A percentile compares a stretch with the other conserved stretches of the same genome.
Evolutionary conservation across 2,329 filamentous ascomycete species (phyloP).

Genomic region (Coniochaeta sp.): DNA sequence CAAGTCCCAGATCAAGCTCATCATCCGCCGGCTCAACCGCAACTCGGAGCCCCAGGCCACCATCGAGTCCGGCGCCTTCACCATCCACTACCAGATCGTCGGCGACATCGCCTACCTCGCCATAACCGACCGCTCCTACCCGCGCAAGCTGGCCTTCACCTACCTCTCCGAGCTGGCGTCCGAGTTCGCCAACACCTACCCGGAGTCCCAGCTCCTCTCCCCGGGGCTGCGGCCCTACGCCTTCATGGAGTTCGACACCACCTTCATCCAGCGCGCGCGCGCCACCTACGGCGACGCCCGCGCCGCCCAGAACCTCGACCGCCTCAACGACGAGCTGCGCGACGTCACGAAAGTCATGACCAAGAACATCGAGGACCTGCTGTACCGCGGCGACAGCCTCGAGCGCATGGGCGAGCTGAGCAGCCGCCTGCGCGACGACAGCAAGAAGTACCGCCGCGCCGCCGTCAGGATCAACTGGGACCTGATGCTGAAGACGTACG

Average conservation of each 20-base stretch:
- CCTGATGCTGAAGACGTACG: slow-evolving; percentile 91
- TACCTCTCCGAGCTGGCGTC: slow-evolving; percentile 88
- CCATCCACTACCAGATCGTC: slow-evolving; percentile 80
- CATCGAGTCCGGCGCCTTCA: slow-evolving; percentile 79
- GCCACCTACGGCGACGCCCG: slow-evolving; percentile 90
- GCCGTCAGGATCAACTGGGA: slow-evolving; percentile 98
- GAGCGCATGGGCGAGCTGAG: slow-evolving; percentile 97
- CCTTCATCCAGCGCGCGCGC: slow-evolving; percentile 88
- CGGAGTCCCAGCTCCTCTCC: slow-evolving; percentile 62
- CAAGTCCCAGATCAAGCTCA: slow-evolving; percentile 84
- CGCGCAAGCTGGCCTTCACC: slow-evolving; percentile 95
- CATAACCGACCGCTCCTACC: slow-evolving; percentile 90
- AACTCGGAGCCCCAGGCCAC: slow-evolving; percentile 86
- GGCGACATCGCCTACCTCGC: slow-evolving; percentile 82
- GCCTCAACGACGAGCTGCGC: slow-evolving; percentile 92
- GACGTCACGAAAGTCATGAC: slow-evolving; percentile 99
- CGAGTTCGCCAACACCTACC: slow-evolving; percentile 88
- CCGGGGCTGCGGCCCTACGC: slow-evolving; percentile 81
- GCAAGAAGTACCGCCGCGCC: slow-evolving; percentile 86
- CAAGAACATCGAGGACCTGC: slow-evolving; percentile 96
- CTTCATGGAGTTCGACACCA: slow-evolving; percentile 96
- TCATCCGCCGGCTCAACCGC: slow-evolving; percentile 80
- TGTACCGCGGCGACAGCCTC: slow-evolving; percentile 89
- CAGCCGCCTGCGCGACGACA: slow-evolving; percentile 79
- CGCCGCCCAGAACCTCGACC: slow-evolving; percentile 86